Base-by-base conservation (phyloP, 139 green algal species). In the Chlorella sp. region DNA sequence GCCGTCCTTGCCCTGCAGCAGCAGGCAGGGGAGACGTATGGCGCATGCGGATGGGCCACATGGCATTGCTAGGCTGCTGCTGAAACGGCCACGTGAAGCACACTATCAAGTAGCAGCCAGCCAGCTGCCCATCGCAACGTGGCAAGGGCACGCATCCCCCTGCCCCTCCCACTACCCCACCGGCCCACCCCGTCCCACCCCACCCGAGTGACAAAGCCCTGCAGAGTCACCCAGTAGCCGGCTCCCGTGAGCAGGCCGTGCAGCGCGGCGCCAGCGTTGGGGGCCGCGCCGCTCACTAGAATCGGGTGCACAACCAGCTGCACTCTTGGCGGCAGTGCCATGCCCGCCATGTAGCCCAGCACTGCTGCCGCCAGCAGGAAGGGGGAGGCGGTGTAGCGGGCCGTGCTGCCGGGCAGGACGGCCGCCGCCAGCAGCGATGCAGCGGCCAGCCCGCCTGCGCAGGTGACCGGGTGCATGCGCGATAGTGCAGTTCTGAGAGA, bases 241-340 rank as follows among this genome's bases (percentile, higher is more conserved):
- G 88, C n/a, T 36, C 90, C 87, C 34, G 87, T 90, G 28, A 93
- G 44, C 34, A 36, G 40, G 19, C 89, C 92, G 48, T 94, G 86
- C 65, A 91, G 65, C 0, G 87, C 89, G 1, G 87, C 88, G 7
- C 85, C 84, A 14, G 81, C 80, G 56, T 96, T 96, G 86, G 89
- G 91, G 0, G 87, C 68, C 14, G 92, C n/a, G 0, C 91, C 94
- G 34, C 88, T 93, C 13, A 91, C 87, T 3, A 96, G 76, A 32
- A 97, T 89, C 1, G 94, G 94, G 80, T 97, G 94, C 41, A 95
- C 76, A 17, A 93, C 64, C 19, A 64, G 64, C 74, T 92, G 88
- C 51, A 89, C 54, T 43, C 20, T 44, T 5, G 67, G 17, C n/a
- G 87, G 85, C 36, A 90, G 74, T 11, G 84, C 51, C 40, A 75